Evolutionary conservation across 345 rosid species (phyloP).

Genomic region (Heritiera littoralis): DNA sequence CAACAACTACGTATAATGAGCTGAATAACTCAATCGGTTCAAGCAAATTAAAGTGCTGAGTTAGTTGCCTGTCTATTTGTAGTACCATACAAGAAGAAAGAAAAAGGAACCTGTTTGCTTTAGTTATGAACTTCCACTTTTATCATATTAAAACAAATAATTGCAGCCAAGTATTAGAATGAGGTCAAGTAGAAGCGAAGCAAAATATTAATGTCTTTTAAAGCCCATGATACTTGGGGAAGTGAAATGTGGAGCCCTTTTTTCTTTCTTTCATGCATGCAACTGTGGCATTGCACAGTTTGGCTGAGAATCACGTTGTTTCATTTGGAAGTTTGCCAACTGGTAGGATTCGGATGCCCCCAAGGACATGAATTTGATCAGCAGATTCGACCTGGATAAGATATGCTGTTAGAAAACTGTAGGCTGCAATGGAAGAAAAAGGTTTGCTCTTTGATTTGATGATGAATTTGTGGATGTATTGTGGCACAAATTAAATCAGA

Average conservation of each 20-base stretch:
- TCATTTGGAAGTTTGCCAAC: slow-evolving; percentile 18
- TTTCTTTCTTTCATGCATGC: neutral
- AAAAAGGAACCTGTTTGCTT: neutral
- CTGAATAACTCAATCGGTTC: neutral
- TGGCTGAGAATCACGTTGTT: neutral
- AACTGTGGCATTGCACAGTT: neutral
- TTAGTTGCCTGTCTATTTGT: slow-evolving; percentile 11
- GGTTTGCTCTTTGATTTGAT: neutral
- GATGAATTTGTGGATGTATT: neutral
- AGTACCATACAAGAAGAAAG: neutral
- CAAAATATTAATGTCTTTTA: neutral
- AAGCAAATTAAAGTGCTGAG: neutral
- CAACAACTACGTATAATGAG: neutral
- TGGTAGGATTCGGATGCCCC: slow-evolving; percentile 5
- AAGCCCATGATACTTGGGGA: neutral
- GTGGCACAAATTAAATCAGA: neutral
- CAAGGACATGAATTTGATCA: neutral
- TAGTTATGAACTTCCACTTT: neutral
- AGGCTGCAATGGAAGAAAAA: neutral
- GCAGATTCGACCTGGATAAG: neutral
- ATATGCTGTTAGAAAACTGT: neutral
- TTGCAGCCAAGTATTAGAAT: neutral
- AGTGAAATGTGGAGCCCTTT: slow-evolving; percentile 13
- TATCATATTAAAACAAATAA: neutral
- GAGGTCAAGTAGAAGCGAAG: slow-evolving; percentile 16